These are phyloP conservation scores for Citrus cavaleriei DNA, from an alignment of 345 rosid species.

Conservation along the genomic window DNA sequence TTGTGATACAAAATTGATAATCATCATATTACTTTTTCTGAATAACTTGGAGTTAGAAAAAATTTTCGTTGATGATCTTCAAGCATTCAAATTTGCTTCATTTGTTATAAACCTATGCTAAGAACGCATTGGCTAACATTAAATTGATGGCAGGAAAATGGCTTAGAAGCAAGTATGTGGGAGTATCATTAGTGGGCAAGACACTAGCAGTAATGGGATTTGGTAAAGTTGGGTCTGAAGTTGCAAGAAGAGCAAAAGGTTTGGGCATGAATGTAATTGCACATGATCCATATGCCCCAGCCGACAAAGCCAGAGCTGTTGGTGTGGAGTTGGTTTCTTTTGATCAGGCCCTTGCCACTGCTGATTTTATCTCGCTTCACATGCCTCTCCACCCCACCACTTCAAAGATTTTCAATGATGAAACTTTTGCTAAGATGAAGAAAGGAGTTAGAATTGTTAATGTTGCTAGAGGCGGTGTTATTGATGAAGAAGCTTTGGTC, in stretches of 20 bases:
- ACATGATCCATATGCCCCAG: slow-evolving; percentile 82
- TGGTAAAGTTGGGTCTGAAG: slow-evolving; percentile 88
- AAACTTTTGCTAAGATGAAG: slow-evolving; percentile 64
- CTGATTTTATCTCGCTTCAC: slow-evolving; percentile 78
- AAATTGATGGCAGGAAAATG: slow-evolving; percentile 54
- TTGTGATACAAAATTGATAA: background rate
- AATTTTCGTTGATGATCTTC: too few relatives aligned
- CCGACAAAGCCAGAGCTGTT: slow-evolving; percentile 71
- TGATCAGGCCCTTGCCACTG: slow-evolving; percentile 62
- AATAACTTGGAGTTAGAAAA: too few relatives aligned
- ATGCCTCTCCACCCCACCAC: slow-evolving; percentile 77
- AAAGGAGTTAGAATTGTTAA: slow-evolving; percentile 74
- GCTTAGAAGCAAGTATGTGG: slow-evolving; percentile 76
- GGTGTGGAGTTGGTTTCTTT: slow-evolving; percentile 84
- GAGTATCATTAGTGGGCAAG: slow-evolving; percentile 77
- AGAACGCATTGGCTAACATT: background rate
- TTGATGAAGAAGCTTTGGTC: slow-evolving; percentile 76
- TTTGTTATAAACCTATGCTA: background rate
- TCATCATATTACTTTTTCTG: background rate
- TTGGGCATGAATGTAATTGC: slow-evolving; percentile 84
- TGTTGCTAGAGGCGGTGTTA: slow-evolving; percentile 90
- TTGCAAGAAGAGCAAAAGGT: slow-evolving; percentile 81
- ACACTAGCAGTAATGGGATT: slow-evolving; percentile 85
- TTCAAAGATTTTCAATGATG: slow-evolving; percentile 56
- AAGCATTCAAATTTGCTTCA: background rate